Conservation (phyloP, 2,329 filamentous ascomycete genomes). For the Colletotrichum coccodes region DNA sequence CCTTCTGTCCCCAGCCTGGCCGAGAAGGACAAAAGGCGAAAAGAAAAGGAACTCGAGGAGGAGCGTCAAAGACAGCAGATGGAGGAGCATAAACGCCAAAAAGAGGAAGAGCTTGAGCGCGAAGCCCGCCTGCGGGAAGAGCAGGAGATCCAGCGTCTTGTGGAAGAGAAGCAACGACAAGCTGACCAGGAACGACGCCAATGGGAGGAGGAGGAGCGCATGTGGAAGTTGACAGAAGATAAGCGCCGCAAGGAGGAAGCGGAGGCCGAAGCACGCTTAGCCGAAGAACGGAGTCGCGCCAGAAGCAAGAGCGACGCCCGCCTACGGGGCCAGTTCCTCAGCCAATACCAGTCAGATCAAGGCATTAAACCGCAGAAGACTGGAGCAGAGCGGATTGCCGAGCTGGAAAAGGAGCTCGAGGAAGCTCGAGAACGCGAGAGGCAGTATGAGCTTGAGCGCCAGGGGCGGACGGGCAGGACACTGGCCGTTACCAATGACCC, state of each 20-base stretch:
- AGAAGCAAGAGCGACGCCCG: constrained; percentile 71
- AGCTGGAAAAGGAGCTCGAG: constrained; percentile 81
- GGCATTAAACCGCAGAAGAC: constrained; percentile 42
- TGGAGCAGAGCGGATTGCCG: constrained; percentile 43
- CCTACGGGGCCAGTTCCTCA: constrained; percentile 85
- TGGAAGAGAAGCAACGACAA: constrained; percentile 69
- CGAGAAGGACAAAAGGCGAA: constrained; percentile 81
- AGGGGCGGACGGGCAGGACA: constrained; percentile 53
- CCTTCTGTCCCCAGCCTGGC: constrained; percentile 83
- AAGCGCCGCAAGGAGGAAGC: constrained; percentile 77
- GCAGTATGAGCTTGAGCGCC: constrained; percentile 68
- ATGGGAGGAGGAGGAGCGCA: constrained; percentile 81
- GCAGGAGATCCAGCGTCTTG: constrained; percentile 68
- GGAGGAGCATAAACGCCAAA: constrained; percentile 62
- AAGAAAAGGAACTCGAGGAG: constrained; percentile 66
- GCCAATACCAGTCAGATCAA: constrained; percentile 84
- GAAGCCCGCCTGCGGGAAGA: constrained; percentile 71
- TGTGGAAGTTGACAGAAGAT: constrained; percentile 83
- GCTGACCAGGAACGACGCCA: constrained; percentile 75
- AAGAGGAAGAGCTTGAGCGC: constrained; percentile 64
- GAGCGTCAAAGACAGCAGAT: constrained; percentile 66
- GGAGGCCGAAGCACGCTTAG: constrained; percentile 74
- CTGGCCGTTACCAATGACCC: constrained; percentile 34
- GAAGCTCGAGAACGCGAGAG: constrained; percentile 69
- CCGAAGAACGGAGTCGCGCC: constrained; percentile 72